These are phyloP conservation scores for Vachellia pachyceras DNA, from an alignment of 306 rosid species.

Conservation along the genomic window DNA sequence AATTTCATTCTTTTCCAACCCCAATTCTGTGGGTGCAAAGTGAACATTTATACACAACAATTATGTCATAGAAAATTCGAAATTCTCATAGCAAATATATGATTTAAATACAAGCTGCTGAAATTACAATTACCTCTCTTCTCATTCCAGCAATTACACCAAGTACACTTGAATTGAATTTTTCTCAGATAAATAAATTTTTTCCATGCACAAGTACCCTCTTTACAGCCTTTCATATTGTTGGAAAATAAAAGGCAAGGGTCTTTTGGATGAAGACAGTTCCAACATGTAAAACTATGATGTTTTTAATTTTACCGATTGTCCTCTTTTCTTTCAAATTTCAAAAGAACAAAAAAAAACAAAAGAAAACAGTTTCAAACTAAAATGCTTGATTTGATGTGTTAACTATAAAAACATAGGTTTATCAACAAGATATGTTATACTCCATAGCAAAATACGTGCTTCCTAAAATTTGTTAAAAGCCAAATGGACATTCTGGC, in stretches of 20 bases:
- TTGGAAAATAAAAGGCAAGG: background rate
- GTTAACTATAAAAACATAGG: background rate
- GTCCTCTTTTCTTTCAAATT: background rate
- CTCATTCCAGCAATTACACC: background rate
- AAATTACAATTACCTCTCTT: background rate
- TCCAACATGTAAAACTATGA: background rate
- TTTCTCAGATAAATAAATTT: background rate
- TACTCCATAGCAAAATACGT: background rate
- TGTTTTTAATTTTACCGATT: background rate
- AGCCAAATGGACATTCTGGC: background rate
- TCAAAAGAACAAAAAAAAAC: background rate
- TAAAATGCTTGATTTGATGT: too few relatives aligned
- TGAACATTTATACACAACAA: constrained; percentile 1
- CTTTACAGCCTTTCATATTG: background rate
- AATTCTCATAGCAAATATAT: background rate
- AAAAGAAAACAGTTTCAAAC: background rate
- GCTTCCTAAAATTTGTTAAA: constrained; percentile 11
- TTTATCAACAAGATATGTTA: background rate
- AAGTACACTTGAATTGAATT: background rate
- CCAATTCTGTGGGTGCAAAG: constrained; percentile 14
- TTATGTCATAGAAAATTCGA: background rate
- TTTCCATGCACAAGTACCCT: background rate
- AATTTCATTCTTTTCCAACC: constrained; percentile 44
- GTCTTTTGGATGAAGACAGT: background rate
- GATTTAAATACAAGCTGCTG: background rate